A percentile compares a stretch with the other conserved stretches of the same genome.
Conservation (phyloP, 1,284 basidiomycete genomes). For the Exobasidium rhododendri region DNA sequence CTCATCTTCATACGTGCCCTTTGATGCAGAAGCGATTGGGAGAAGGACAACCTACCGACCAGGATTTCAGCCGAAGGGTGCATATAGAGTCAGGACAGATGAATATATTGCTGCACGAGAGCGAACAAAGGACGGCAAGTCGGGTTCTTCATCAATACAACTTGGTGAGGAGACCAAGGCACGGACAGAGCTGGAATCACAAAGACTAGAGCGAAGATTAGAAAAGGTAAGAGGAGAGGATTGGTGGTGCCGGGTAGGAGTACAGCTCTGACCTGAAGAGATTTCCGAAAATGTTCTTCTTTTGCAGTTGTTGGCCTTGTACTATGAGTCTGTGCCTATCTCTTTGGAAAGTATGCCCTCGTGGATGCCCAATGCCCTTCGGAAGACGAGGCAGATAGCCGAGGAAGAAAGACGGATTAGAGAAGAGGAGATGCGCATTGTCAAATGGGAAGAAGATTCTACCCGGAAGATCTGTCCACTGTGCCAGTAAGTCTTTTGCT, state of each 20-base stretch:
- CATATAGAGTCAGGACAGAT: slow-evolving; percentile 28
- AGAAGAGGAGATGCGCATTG: slow-evolving; percentile 74
- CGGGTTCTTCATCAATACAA: background rate
- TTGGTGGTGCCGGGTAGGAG: background rate
- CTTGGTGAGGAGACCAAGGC: slow-evolving; percentile 21
- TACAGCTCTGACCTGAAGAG: too few species aligned
- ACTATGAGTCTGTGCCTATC: background rate
- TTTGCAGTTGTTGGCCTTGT: background rate
- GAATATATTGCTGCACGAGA: slow-evolving; percentile 27
- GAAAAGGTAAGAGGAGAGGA: slow-evolving; percentile 25
- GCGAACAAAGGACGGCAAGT: background rate
- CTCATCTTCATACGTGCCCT: background rate
- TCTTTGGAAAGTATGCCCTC: background rate
- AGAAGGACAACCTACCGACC: slow-evolving; percentile 27
- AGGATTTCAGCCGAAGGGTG: slow-evolving; percentile 47
- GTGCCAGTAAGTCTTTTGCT: slow-evolving; percentile 64
- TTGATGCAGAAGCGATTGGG: background rate
- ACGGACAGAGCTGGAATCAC: slow-evolving; percentile 28
- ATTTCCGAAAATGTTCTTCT: too few species aligned
- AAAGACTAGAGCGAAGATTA: slow-evolving; percentile 44
- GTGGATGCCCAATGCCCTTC: slow-evolving; percentile 15
- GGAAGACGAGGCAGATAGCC: background rate
- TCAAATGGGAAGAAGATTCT: slow-evolving; percentile 88
- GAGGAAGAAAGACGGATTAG: slow-evolving; percentile 16
- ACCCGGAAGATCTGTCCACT: slow-evolving; percentile 74